Base-by-base conservation (phyloP, 345 rosid species). In the Ailanthus altissimus region DNA sequence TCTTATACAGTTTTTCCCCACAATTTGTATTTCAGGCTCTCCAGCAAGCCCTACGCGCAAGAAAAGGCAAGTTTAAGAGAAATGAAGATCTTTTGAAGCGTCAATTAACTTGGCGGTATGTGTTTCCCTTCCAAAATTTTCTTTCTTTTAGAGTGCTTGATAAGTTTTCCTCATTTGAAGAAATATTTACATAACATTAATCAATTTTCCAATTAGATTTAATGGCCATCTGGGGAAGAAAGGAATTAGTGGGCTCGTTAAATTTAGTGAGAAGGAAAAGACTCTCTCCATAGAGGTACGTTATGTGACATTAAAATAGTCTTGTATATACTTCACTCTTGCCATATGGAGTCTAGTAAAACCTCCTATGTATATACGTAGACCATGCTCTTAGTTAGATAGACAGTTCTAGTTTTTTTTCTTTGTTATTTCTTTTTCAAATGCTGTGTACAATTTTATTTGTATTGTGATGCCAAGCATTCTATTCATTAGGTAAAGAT, bases 91-190 rank as follows among this genome's bases (percentile, higher is more conserved):
- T 78, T 79, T 83, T 89, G 79, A 91, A 78, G 81, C 90, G 92
- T 32, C 88, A 90, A 70, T 81, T 92, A 75, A 96, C 97, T 77
- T 92, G 96, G 94, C 86, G 89, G 99, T 93, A 92, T 77, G 91
- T 21, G 43, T 82, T 81, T 40, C 62, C 23, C 36, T 40, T 56
- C 66, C 66, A 25, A 62, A 53, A 23, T 5, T 47, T 76, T 46
- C 75, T 25, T 23, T 73, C 5, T 15, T 36, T 70, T 53, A 66
- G 43, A 75, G 38, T 13, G 38, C 47, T 6, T 8, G 66, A 63
- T 66, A 73, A 36, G 45, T 67, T 67, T 75, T 45, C 15, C 25
- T 63, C 43, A 20, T 59, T 76, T 38, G 63, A 43, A 69, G 50
- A 32, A 15, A 16, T 8, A 15, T 16, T n/a, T n/a, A n/a, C n/a